Evolutionary conservation across 345 rosid species (phyloP).

Genomic region (Eucalyptus virginea): DNA sequence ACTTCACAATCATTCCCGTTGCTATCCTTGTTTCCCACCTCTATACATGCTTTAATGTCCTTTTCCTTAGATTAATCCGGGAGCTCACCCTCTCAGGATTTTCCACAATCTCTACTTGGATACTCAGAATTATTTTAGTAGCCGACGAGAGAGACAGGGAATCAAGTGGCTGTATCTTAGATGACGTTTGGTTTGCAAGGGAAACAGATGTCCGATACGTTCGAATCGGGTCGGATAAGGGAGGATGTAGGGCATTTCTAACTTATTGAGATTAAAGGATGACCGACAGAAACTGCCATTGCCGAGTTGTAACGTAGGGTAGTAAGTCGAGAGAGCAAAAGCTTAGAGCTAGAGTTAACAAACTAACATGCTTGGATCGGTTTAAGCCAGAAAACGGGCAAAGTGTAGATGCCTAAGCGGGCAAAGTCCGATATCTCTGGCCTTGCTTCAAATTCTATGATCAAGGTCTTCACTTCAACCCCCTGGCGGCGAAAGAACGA

Average conservation of each 20-base stretch:
- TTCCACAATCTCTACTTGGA: neutral
- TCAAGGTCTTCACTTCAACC: neutral
- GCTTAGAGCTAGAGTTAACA: neutral
- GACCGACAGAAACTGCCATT: neutral
- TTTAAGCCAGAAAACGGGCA: neutral
- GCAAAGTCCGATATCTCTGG: neutral
- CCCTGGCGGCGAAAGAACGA: neutral
- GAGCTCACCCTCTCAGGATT: neutral
- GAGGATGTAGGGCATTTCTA: neutral
- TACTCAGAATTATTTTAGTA: neutral
- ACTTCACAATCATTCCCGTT: neutral
- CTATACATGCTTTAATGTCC: neutral
- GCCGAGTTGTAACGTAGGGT: neutral
- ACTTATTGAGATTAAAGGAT: neutral
- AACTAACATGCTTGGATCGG: neutral
- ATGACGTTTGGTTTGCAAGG: neutral
- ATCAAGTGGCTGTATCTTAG: neutral
- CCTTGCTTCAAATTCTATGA: neutral
- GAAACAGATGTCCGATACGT: neutral
- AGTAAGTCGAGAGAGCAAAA: neutral
- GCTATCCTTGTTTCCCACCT: neutral
- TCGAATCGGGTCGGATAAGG: neutral
- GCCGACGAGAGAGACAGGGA: neutral
- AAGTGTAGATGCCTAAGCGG: neutral
- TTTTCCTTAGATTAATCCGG: neutral